Percentiles rank a stretch among this genome's conserved stretches.
Evolutionary conservation across 2,329 filamentous ascomycete genomes (phyloP).

Genomic region (Colletotrichum coccodes): DNA sequence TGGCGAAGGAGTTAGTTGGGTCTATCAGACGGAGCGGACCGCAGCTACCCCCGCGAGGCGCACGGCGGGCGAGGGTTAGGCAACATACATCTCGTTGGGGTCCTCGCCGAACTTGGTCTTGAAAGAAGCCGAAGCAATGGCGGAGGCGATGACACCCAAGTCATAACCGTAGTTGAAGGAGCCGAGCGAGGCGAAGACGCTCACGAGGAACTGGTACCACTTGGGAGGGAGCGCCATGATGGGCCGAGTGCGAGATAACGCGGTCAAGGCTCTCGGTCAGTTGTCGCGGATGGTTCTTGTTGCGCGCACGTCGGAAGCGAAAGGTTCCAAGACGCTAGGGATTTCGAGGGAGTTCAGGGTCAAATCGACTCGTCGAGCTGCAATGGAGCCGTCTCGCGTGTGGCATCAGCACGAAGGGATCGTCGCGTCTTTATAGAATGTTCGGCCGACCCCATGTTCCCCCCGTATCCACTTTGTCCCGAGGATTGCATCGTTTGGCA

Average conservation of each 20-base stretch:
- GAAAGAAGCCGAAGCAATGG: constrained; percentile 60
- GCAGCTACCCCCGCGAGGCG: neutral
- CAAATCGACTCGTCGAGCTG: constrained; percentile 22
- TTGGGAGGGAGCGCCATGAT: constrained; percentile 56
- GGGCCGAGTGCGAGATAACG: constrained; percentile 1
- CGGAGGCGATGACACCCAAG: constrained; percentile 62
- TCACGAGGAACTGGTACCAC: constrained; percentile 61
- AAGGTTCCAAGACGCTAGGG: neutral
- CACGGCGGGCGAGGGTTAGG: too few species aligned
- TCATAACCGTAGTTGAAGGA: constrained; percentile 67
- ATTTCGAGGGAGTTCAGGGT: neutral
- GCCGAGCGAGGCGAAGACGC: constrained; percentile 65
- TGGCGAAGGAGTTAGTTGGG: constrained; percentile 38
- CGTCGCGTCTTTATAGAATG: constrained; percentile 31
- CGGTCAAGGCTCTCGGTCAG: neutral
- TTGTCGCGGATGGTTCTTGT: neutral
- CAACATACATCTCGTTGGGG: constrained; percentile 48
- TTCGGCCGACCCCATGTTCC: constrained; percentile 18
- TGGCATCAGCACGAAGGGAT: constrained; percentile 16
- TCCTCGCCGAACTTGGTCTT: constrained; percentile 47
- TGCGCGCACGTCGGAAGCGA: neutral
- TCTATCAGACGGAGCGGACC: neutral
- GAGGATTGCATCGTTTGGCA: constrained; percentile 5
- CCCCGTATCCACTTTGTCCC: constrained; percentile 22
- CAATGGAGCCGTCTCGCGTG: constrained; percentile 6